Evolutionary conservation across 352 stramenopile genomes (phyloP), one percentile per base, ranked within the genome.

Genomic region (Plasmopara muralis): DNA sequence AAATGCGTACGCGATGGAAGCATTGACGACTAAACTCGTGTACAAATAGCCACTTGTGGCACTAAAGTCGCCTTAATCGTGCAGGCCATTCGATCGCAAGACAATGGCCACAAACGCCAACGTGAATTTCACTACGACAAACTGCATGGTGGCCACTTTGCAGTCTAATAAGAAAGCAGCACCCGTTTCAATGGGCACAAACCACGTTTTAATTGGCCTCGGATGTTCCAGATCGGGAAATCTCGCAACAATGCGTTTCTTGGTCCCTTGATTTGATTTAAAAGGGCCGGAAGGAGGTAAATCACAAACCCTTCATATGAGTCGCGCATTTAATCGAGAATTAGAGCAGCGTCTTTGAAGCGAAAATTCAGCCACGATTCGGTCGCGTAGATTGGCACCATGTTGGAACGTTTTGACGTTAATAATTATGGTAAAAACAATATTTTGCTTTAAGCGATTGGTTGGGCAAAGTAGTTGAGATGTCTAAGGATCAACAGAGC

Each of bases 281-380:
- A 87, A 39, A 99, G 84, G 7, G 89, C 85, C 25, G 99, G 64
- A 69, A 99, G 99, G 33, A 96, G 82, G 65, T 98, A 99, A 59
- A 99, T 97, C 6, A 97, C 93, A 64, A 98, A 99, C 34, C 94
- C 92, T 77, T 99, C 93, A 66, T 98, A 99, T 56, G 94, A 98
- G 65, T 98, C 96, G 16, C 96, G 89, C 54, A 98, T 78, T 53
- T 98, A 82, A 54, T 93, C 84, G 35, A 99, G 71, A 67, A 95
- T 97, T 49, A 92, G 62, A 20, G 93, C 86, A 1, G 80, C 81
- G 33, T 88, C 66, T 57, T 97, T 95, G 70, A 98, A 98, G n/a
- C 93, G 78, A 18, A 99, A 79, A 39, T 89, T 97, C 6, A 98
- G 71, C 95, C 95, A 99, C 46, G 86, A 97, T 65, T 98, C 93